phyloP scores from a whole-genome alignment of 1,139 yeast species.

The Yamadazyma atlantica region DNA sequence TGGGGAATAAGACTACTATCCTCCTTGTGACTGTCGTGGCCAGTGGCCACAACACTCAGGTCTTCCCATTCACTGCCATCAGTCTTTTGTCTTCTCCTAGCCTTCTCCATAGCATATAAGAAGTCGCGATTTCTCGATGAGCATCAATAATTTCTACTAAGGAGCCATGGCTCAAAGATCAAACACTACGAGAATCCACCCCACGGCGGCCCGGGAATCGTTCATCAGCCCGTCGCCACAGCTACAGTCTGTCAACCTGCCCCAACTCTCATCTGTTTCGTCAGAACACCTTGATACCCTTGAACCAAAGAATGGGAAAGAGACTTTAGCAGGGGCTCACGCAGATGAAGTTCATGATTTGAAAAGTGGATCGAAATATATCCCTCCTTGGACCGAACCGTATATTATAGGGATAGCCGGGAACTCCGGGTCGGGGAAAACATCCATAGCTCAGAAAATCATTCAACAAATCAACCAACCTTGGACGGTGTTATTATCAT shows the following conservation, averaged over 20 bases:
- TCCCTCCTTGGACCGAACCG: constrained; percentile 96
- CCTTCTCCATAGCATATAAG: not conserved
- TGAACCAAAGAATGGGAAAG: not conserved
- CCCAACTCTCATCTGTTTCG: too few relatives aligned
- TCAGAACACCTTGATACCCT: not conserved
- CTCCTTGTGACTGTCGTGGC: too few relatives aligned
- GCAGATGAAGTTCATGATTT: constrained; percentile 3
- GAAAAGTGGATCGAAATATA: constrained; percentile 34
- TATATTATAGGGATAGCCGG: constrained; percentile 96
- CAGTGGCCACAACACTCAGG: too few relatives aligned
- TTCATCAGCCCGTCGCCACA: constrained; percentile 3
- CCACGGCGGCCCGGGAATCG: constrained; percentile 6
- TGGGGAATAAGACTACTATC: too few relatives aligned
- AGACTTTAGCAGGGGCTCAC: not conserved
- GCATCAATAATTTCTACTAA: not conserved
- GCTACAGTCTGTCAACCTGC: too few relatives aligned
- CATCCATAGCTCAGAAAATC: constrained; percentile 84
- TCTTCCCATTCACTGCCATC: constrained; percentile 9
- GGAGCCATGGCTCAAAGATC: not conserved
- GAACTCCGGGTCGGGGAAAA: constrained; percentile 92
- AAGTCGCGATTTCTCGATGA: not conserved
- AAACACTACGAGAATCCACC: constrained; percentile 8
- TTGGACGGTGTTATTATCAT: constrained; percentile 89
- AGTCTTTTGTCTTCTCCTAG: constrained; percentile 9
- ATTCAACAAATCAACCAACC: constrained; percentile 83